phyloP scores from a whole-genome alignment of 140 eudicot species.

The Cichorium intybus region DNA sequence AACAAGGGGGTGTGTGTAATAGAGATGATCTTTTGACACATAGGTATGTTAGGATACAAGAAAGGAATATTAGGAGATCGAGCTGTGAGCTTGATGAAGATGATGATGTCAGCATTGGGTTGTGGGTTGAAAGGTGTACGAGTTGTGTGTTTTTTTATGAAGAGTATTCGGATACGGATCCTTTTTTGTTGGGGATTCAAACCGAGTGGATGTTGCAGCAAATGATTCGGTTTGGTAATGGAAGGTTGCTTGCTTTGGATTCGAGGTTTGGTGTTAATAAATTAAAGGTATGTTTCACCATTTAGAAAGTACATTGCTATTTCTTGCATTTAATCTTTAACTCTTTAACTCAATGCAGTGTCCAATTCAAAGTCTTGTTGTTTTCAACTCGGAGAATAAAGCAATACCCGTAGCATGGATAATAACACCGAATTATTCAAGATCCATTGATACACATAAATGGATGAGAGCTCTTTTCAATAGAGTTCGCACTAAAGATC shows the following conservation, averaged over 20 bases:
- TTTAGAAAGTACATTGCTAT: neutral
- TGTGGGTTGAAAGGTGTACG: conserved; percentile 81
- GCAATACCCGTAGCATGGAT: conserved; percentile 97
- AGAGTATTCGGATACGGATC: conserved; percentile 66
- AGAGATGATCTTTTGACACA: conserved; percentile 87
- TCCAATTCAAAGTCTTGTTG: conserved; percentile 87
- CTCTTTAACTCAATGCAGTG: conserved; percentile 43
- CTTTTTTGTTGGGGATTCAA: conserved; percentile 82
- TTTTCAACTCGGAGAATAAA: conserved; percentile 91
- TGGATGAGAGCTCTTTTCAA: conserved; percentile 95
- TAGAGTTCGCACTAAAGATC: conserved; percentile 78
- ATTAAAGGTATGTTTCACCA: conserved; percentile 51
- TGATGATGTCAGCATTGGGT: conserved; percentile 70
- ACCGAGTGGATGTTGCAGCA: conserved; percentile 97
- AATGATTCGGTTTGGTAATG: conserved; percentile 86
- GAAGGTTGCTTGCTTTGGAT: conserved; percentile 71
- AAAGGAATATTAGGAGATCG: conserved; percentile 78
- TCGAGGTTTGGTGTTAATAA: conserved; percentile 80
- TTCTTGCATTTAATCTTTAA: neutral
- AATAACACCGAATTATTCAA: conserved; percentile 53
- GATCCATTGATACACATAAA: conserved; percentile 43
- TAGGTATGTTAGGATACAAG: conserved; percentile 83
- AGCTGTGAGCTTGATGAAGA: conserved; percentile 75
- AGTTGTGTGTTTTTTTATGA: conserved; percentile 65
- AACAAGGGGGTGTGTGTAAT: conserved; percentile 77